Evolutionary conservation across 73 alveolate species (phyloP), one percentile per base, ranked within the genome.

Genomic region (Tetrahymena thermophila): DNA sequence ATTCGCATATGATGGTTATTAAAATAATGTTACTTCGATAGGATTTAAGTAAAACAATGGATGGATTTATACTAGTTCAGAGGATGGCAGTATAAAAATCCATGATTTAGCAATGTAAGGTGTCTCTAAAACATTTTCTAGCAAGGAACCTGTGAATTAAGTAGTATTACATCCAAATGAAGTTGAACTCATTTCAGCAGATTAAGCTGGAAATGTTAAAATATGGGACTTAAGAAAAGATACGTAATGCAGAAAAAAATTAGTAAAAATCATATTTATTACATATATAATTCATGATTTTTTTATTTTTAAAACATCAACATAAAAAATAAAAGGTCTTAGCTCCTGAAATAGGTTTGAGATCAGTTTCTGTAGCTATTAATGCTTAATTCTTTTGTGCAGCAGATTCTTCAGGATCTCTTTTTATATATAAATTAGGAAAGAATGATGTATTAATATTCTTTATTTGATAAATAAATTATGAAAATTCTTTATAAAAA

Each of bases 311-410:
- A 2, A 71, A 28, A 23, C 4, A 28, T 71, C 42, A 31, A 35
- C 23, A 21, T 40, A 40, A 40, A 94, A 35, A 94, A 94, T 38
- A 44, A 84, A 25, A 94, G 95, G 93, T 94, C 40, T 23, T 85
- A 85, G 94, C 43, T 42, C 96, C 96, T 15, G 95, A 94, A 85
- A 37, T 94, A 17, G 96, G 96, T 31, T 34, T 94, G 56, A 84
- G 96, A 85, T 85, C 95, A 4, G 83, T 94, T 10, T 38, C 95
- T 15, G 93, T 94, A 35, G 95, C 96, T 16, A 43, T 85, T 31
- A 94, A 94, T 85, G 95, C 96, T 16, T 56, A 56, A 35, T 40
- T 85, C 38, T 83, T 94, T 28, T 43, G 93, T 37, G 96, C 94
- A 35, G 96, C 96, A 21, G 96, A 94, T 85, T 94, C 95, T 4